Conservation (phyloP, 805 yeast species). For the Priceomyces castillae region DNA sequence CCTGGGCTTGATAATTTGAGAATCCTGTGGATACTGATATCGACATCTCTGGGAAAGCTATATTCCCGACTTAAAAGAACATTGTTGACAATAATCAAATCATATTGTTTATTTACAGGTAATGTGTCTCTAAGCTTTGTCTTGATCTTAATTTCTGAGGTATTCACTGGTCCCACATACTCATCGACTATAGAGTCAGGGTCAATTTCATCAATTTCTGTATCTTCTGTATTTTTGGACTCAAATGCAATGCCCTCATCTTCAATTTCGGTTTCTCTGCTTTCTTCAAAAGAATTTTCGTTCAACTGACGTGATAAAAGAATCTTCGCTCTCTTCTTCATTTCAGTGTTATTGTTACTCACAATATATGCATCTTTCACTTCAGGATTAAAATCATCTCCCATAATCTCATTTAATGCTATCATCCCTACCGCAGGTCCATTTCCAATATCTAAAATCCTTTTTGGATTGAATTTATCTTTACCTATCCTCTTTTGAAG, state of each 20-base stretch:
- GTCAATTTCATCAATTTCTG: slow-evolving; percentile 8
- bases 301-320: slow-evolving; percentile 66
- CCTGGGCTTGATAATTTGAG: slow-evolving; percentile 66
- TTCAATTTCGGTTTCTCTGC: slow-evolving; percentile 5
- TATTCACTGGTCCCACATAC: slow-evolving; percentile 49
- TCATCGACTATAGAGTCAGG: slow-evolving; percentile 13
- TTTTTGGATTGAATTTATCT: slow-evolving; percentile 56
- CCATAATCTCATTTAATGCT: slow-evolving; percentile 82
- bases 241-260: slow-evolving; percentile 7
- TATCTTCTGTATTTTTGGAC: slow-evolving; percentile 1
- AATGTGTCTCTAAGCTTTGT: slow-evolving; percentile 55
- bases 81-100: slow-evolving; percentile 79
- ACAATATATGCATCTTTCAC: slow-evolving; percentile 69
- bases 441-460: slow-evolving; percentile 74
- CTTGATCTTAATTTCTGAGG: slow-evolving; percentile 50
- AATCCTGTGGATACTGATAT: slow-evolving; percentile 57
- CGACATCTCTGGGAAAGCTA: slow-evolving; percentile 71
- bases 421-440: slow-evolving; percentile 94
- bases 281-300: slow-evolving; percentile 31
- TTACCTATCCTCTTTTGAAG: slow-evolving; percentile 52
- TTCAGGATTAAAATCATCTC: slow-evolving; percentile 56
- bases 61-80: slow-evolving; percentile 62
- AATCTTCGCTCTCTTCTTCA: slow-evolving; percentile 79
- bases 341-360: slow-evolving; percentile 55
- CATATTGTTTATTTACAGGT: slow-evolving; percentile 60